Evolutionary conservation across 148 eudicot genomes (phyloP), one percentile per base, ranked within the genome.

Genomic region (Rhododendron griersonianum): DNA sequence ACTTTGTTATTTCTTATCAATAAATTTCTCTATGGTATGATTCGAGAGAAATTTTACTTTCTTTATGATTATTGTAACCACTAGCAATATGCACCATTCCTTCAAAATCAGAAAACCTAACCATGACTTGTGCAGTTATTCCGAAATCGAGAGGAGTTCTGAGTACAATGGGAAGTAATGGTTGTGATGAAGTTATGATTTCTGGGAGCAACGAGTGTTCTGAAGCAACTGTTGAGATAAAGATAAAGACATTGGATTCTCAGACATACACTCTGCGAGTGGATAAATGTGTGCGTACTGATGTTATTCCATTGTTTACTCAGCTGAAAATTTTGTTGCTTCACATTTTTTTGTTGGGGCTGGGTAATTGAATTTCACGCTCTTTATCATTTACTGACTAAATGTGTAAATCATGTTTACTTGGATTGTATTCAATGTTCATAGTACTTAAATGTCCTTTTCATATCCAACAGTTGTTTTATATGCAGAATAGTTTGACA

Each of bases 191-290:
- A 65, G 75, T 82, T 50, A 78, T 82, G 83, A 82, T 90, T 81
- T 85, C 93, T 78, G 89, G 86, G 65, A 85, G 73, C 85, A 88
- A 83, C 73, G 93, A 81, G 71, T 87, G 90, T 87, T 86, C 95
- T 59, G 94, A 87, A 83, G 67, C 98, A 65, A 92, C 89, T 18
- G 94, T 96, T 86, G 98, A 96, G 91, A 96, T 96, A 81, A 96
- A 96, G 89, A 91, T 96, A 81, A 96, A 95, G 94, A 96, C 98
- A 18, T 87, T 96, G 95, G 98, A 96, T 91, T 96, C 98, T 74
- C 98, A 94, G 87, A 96, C 98, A 11, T 92, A 95, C 91, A 92
- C 96, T 35, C 67, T 96, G 89, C 97, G 88, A 69, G 99, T 96
- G 85, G 98, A 96, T 93, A 96, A 95, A 92, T 94, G 93, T 90